Evolutionary conservation across 257 asterid species (phyloP).

Genomic region (Solanum rostratum): DNA sequence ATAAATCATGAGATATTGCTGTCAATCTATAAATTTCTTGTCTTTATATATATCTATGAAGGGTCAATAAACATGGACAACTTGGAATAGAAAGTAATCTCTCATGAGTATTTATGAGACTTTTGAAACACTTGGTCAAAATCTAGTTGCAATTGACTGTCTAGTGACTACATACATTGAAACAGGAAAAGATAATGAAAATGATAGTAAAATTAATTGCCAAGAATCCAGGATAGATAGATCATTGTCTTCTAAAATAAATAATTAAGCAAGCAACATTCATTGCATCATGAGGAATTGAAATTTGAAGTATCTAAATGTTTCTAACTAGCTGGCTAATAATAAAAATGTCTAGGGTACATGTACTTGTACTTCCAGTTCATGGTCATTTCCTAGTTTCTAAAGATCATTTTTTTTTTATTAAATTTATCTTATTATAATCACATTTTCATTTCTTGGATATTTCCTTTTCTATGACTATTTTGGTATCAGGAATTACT

Average conservation of each 20-base stretch:
- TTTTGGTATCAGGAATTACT: not conserved
- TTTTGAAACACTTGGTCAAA: not conserved
- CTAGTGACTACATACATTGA: not conserved
- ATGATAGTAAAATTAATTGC: not conserved
- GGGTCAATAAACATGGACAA: not conserved
- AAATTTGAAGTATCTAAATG: not conserved
- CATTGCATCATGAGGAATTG: not conserved
- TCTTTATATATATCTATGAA: not conserved
- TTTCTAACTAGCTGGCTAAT: not conserved
- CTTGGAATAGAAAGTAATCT: not conserved
- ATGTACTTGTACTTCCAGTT: not conserved
- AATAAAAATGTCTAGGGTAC: not conserved
- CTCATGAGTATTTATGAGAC: not conserved
- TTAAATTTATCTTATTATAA: no score
- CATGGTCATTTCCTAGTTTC: not conserved
- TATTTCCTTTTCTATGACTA: no score
- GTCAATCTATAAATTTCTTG: not conserved
- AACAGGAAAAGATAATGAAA: not conserved
- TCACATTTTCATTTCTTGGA: not conserved
- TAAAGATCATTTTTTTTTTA: not conserved
- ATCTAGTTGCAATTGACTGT: not conserved
- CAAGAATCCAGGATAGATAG: not conserved
- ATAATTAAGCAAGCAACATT: not conserved
- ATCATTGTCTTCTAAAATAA: not conserved
- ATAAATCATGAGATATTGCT: not conserved